These are phyloP conservation scores for Vickermania spadyakhi DNA, from an alignment of 208 protist species.

Conservation along the genomic window DNA sequence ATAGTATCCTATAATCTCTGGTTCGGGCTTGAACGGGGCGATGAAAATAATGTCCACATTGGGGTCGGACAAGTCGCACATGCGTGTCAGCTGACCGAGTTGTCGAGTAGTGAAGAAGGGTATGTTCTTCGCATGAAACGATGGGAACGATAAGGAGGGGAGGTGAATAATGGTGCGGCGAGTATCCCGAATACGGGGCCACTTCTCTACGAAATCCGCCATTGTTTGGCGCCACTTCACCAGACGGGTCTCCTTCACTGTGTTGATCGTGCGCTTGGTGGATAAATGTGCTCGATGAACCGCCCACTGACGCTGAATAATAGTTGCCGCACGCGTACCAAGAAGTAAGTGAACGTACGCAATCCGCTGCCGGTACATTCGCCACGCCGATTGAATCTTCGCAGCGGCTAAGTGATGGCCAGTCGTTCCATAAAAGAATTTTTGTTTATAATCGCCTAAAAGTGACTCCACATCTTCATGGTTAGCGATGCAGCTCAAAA, in stretches of 20 bases:
- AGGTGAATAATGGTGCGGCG: conserved; percentile 75
- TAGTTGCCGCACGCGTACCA: conserved; percentile 61
- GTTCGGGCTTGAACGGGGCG: conserved; percentile 61
- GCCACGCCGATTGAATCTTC: conserved; percentile 85
- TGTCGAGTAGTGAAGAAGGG: conserved; percentile 74
- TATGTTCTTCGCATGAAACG: conserved; percentile 66
- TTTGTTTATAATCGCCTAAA: conserved; percentile 25
- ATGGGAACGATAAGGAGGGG: conserved; percentile 75
- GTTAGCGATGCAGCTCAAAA: conserved; percentile 79
- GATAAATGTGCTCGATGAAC: conserved; percentile 62
- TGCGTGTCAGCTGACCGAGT: conserved; percentile 69
- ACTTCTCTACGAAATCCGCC: conserved; percentile 61
- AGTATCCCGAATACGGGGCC: conserved; percentile 49
- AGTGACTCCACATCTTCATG: conserved; percentile 68
- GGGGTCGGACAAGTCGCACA: conserved; percentile 69
- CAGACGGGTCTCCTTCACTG: conserved; percentile 37
- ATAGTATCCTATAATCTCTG: conserved; percentile 79
- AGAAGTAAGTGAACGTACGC: conserved; percentile 73
- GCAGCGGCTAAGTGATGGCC: conserved; percentile 68
- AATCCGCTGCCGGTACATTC: conserved; percentile 78
- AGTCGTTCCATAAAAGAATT: conserved; percentile 45
- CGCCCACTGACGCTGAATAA: conserved; percentile 81
- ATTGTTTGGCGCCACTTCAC: conserved; percentile 72
- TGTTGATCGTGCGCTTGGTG: conserved; percentile 59
- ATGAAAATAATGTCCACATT: conserved; percentile 79